Evolutionary conservation across 139 green algal species (phyloP), one percentile per base, ranked within the genome.

Genomic region (Yamagishiella unicocca): DNA sequence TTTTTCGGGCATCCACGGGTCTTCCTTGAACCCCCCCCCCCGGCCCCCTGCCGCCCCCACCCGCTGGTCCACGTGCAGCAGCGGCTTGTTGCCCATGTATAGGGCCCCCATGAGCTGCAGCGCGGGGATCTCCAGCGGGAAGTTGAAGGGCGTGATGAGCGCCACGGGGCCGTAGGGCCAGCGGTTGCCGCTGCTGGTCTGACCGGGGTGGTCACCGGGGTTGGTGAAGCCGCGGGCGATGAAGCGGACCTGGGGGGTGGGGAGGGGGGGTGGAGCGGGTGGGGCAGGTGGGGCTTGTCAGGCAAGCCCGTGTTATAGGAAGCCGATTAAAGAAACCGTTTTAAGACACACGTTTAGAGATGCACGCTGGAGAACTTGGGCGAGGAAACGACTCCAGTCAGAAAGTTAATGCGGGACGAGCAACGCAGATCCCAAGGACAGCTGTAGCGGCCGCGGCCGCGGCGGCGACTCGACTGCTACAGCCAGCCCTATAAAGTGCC

Each of bases 61-160:
- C 87, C 94, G 95, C 90, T 95, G 93, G 90, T 99, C 96, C 1
- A 97, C 94, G 75, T 99, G 96, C 75, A 99, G 87, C 90, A 99
- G 89, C 37, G 96, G 96, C 92, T 98, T 98, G 93, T 99, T 99
- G 81, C 97, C 97, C 97, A 99, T 99, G 94, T 96, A 99, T 25
- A 99, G 95, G 27, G 97, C 96, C 21, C 97, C 97, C 96, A 99
- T 99, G n/a, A 99, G 84, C 93, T 99, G 97, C 50, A 99, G 96
- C 40, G 94, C 96, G 0, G 97, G 97, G 88, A 99, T 99, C 90
- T 99, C 97, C 58, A 99, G 92, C 2, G 97, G 97, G 89, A 99
- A 99, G 93, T 99, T 99, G 95, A 99, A 99, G 55, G 97, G 97
- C 2, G 97, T 97, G 93, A 99, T 98, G 31, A 99, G 79, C 0